Base-by-base conservation (phyloP, 2,329 filamentous ascomycete species). In the Stachybotrys chlorohalonatus region DNA sequence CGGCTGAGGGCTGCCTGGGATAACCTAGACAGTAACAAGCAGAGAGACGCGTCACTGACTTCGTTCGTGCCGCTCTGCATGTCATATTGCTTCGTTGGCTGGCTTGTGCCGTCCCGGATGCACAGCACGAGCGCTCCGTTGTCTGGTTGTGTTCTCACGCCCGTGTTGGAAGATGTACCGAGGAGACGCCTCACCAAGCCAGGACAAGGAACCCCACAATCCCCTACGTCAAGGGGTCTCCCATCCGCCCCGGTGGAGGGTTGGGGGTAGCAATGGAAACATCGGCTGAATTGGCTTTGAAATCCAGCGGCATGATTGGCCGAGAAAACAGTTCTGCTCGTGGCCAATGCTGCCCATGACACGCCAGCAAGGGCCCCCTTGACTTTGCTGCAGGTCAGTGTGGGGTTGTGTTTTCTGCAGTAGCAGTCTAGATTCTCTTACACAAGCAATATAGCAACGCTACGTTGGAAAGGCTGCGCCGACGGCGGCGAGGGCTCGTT, bases 381-480 rank as follows among this genome's bases (percentile, higher is more conserved):
- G 24, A 31, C 49, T 52, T 47, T 58, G 54, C 55, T 57, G 58
- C 55, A 57, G 53, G 54, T 55, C 51, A 53, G 59, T 66, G 64
- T 66, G 64, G 65, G 61, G 62, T 62, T 55, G 51, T 54, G 53
- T 57, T 56, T 61, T 60, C 58, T 60, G 53, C 49, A 58, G 51
- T 56, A 57, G 58, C 31, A 53, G 54, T 54, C 54, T 56, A 53
- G 59, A 63, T 68, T 69, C 67, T 70, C 64, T 70, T 69, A 68
- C 67, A 68, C 64, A 69, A 66, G 57, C 57, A 59, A 63, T 64
- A 63, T 68, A 66, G 66, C 67, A 67, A 66, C 62, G 62, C 36
- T 3, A 13, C 36, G 36, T 13, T 42, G 5, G 13, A 13, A 42
- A 13, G 13, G 36, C 8, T 42, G 36, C 36, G 36, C 36, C 36